Evolutionary conservation across 768 basidiomycete genomes (phyloP), one percentile per base, ranked within the genome.

Genomic region (Lentinula detonsa): DNA sequence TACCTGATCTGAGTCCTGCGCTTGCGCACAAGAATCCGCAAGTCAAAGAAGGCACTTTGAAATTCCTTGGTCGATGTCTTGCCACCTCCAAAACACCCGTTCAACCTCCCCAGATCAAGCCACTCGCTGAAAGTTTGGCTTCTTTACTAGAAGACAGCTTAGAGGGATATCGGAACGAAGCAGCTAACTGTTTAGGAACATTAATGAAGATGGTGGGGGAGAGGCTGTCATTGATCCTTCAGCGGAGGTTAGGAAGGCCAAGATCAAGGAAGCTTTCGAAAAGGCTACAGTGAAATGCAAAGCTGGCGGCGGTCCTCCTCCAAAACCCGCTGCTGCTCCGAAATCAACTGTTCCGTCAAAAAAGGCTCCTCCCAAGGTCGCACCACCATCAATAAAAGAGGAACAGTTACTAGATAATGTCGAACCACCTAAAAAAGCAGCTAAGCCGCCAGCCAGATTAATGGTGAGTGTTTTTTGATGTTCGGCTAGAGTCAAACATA

Each of bases 201-300:
- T 74, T 98, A 65, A 95, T 95, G 91, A 98, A 92, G 78, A 95
- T 98, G 83, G 84, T 98, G 10, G 97, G 97, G 18, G 96, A 98
- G 70, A 80, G 96, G 33, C 92, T 1, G 76, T 91, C 6, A 81
- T 96, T 78, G 95, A 98, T 63, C 78, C 82, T 8, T 76, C 98
- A 60, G 87, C 91, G 16, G 95, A 98, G 67, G 78, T 96, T 21
- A 80, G 94, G 65, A 95, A 93, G 74, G 81, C 79, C 2, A 99
- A 98, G 75, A 93, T 99, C 58, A 95, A 90, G 72, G 97, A 98
- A 70, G 91, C 93, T 1, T 91, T 85, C 65, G 95, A 93, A 61
- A 93, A 90, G 67, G 94, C 93, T 3, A 86, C 86, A n/a, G 91
- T 98, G 43, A 96, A 92, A 72, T 91, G 87, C 67, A 95, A 92